A percentile compares a stretch with the other conserved stretches of the same genome.
These are phyloP conservation scores for Trichophyton mentagrophytes DNA, from an alignment of 2,329 filamentous ascomycete genomes.

Conservation along the genomic window DNA sequence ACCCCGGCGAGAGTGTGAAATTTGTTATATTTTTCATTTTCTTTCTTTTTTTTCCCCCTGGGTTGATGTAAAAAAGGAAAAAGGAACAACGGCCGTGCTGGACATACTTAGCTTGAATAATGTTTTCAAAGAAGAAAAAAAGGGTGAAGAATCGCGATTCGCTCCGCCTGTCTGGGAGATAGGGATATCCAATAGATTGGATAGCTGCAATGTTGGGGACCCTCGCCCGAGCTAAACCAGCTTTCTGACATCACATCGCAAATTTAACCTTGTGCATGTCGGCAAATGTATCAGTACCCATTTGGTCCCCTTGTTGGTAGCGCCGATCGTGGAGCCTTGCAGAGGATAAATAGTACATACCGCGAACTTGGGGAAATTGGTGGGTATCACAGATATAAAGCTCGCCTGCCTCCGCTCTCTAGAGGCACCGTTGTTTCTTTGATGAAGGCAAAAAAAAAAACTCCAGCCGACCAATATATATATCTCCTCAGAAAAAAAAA, in stretches of 20 bases:
- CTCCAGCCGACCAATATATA: neutral
- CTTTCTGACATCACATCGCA: slow-evolving; percentile 3
- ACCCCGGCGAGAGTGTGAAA: neutral
- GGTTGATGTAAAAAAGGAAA: neutral
- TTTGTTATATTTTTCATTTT: neutral
- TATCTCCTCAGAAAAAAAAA: neutral
- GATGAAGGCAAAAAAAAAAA: neutral
- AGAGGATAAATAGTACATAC: slow-evolving; percentile 1
- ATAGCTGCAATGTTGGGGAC: neutral
- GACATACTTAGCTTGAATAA: neutral
- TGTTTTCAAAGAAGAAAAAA: neutral
- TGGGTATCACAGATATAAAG: slow-evolving; percentile 4
- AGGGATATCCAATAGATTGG: slow-evolving; percentile 2
- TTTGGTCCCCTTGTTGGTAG: neutral
- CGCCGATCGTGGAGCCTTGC: neutral
- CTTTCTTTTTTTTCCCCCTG: too few relatives aligned
- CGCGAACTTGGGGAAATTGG: neutral
- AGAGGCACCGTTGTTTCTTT: neutral
- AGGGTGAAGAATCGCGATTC: neutral
- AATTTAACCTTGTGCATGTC: slow-evolving; percentile 3
- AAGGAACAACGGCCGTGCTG: slow-evolving; percentile 1
- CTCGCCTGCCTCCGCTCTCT: neutral
- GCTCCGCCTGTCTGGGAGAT: neutral
- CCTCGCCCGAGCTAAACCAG: neutral
- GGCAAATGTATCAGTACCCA: slow-evolving; percentile 3